Evolutionary conservation across 78 protist species (phyloP).

Genomic region (Dictyostelium intermedium): DNA sequence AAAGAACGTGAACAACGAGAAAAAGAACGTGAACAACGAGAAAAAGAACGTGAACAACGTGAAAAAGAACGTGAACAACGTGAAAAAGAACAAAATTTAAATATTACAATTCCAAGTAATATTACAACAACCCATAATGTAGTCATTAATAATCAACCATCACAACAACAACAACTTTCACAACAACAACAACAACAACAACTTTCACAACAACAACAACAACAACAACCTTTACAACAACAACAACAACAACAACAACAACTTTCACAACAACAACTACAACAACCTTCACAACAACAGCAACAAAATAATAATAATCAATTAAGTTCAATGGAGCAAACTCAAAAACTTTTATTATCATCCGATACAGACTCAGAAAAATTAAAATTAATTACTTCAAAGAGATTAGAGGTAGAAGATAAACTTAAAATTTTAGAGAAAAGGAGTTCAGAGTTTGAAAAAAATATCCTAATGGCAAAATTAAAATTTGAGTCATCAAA

Average conservation of each 20-base stretch:
- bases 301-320: neutral
- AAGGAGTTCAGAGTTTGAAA: constrained; percentile 59
- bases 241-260: neutral
- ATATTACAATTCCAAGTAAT: neutral
- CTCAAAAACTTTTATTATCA: constrained; percentile 46
- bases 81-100: neutral
- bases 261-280: neutral
- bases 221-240: neutral
- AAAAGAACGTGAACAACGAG: neutral
- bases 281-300: neutral
- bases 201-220: neutral
- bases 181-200: neutral
- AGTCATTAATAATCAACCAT: neutral
- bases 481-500: constrained; percentile 20
- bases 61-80: neutral
- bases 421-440: constrained; percentile 46
- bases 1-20: neutral
- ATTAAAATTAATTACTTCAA: constrained; percentile 21
- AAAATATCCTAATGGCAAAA: constrained; percentile 27
- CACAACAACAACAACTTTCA: neutral
- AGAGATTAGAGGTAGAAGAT: constrained; percentile 45
- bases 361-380: constrained; percentile 23
- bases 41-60: neutral
- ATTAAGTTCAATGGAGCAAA: neutral
- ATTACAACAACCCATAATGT: neutral